Evolutionary conservation across 1,284 basidiomycete species (phyloP).

Genomic region (Puccinia hordei): DNA sequence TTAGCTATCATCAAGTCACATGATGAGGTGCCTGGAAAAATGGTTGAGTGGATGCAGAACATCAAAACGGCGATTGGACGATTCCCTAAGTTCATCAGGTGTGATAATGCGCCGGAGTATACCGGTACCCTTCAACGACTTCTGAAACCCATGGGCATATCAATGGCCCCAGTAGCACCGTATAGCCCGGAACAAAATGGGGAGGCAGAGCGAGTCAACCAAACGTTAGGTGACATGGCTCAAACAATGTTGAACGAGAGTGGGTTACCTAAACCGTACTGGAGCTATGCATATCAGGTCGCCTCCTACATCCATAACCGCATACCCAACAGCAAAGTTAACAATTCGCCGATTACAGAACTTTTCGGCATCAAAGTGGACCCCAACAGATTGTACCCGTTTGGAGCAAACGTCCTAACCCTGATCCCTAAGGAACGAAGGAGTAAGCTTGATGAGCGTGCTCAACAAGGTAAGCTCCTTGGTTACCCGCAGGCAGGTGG

Average conservation of each 20-base stretch:
- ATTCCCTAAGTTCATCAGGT: background rate
- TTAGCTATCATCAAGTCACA: background rate
- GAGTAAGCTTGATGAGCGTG: too few relatives aligned
- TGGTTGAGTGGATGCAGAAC: background rate
- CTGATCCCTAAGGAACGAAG: too few relatives aligned
- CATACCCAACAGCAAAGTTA: background rate
- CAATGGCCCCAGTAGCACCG: background rate
- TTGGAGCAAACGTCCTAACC: too few relatives aligned
- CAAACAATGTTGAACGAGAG: background rate
- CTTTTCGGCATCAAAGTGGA: too few relatives aligned
- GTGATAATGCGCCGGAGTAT: slow-evolving; percentile 25
- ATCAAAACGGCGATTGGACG: background rate
- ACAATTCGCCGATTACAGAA: background rate
- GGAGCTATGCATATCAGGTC: background rate
- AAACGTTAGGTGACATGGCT: slow-evolving; percentile 15
- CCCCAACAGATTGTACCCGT: too few relatives aligned
- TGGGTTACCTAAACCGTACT: background rate
- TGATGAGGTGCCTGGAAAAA: background rate
- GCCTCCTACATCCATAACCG: slow-evolving; percentile 19
- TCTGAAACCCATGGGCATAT: background rate
- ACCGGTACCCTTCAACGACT: background rate
- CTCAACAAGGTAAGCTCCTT: too few relatives aligned
- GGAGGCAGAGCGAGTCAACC: slow-evolving; percentile 5
- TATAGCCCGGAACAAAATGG: slow-evolving; percentile 36
- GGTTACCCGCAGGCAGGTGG: too few relatives aligned